Conservation (phyloP, 345 rosid species). For the Alliaria petiolata region DNA sequence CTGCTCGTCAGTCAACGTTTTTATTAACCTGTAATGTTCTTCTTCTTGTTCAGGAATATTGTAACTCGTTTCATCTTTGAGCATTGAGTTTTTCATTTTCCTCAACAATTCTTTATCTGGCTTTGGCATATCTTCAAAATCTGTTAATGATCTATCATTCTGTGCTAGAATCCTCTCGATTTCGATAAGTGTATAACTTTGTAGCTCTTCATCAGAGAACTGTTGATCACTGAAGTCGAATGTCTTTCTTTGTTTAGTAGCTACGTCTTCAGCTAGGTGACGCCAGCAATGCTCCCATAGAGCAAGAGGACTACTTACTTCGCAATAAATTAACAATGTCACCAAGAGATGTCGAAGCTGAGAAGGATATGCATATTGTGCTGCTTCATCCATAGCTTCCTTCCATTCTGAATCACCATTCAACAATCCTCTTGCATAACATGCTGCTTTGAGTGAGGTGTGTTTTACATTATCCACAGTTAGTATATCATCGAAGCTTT, state of each 20-base stretch:
- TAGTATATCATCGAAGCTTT: background rate
- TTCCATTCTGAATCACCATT: conserved; percentile 1
- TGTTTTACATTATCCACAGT: background rate
- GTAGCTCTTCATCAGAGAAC: background rate
- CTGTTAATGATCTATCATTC: background rate
- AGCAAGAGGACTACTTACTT: too few relatives aligned
- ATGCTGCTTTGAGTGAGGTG: background rate
- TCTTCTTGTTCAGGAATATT: background rate
- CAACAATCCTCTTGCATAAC: background rate
- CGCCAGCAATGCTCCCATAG: too few relatives aligned
- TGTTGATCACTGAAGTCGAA: background rate
- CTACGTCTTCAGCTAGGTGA: background rate
- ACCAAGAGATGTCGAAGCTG: background rate
- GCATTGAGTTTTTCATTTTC: background rate
- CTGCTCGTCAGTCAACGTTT: background rate
- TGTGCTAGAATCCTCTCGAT: background rate
- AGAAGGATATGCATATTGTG: background rate
- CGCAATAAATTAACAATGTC: too few relatives aligned
- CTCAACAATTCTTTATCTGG: background rate
- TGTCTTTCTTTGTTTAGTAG: background rate
- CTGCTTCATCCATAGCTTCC: background rate
- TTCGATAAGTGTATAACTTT: conserved; percentile 1
- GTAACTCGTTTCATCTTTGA: background rate
- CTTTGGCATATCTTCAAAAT: background rate
- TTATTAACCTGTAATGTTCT: background rate